Base-by-base conservation (phyloP, 345 rosid species). In the Eutrema heterophyllum region DNA sequence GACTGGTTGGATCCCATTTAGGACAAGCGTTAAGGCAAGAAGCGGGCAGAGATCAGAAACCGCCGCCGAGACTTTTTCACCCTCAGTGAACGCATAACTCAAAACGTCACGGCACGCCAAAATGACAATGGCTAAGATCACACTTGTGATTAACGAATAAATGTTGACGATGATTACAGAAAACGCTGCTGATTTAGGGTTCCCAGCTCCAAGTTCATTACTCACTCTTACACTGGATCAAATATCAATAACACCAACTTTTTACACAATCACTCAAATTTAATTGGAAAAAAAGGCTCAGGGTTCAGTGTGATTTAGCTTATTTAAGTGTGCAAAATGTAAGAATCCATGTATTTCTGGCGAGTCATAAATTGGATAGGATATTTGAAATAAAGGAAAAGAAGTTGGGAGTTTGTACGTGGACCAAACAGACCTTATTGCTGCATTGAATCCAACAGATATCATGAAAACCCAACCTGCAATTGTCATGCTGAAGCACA, bases 121-220 rank as follows among this genome's bases (percentile, higher is more conserved):
- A 8, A 87, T 52, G 0, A 60, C 26, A 0, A 70, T 43, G 3
- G 84, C 92, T 2, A 72, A 48, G 0, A 80, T 75, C 32, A 77
- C 81, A 2, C 86, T 74, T 68, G 84, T 83, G 2, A 81, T 36
- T 52, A 83, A 73, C 0, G 96, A 87, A 44, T 71, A 54, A 2
- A 71, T 9, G 4, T 87, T 89, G 68, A 87, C 88, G 6, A 85
- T 4, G 4, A 55, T 68, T 2, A 89, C 97, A 0, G 96, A 89
- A 68, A 89, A 89, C n/a, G 87, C 70, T 2, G 91, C 93, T 13
- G 93, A 77, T 69, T 83, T 86, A 0, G 96, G 95, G 40, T 89
- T 88, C 33, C 84, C 85, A 1, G 88, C 91, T 82, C 97, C 97
- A 10, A 91, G 87, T 72, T 91, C 97, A 48, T 91, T 91, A 77